These are phyloP conservation scores for Leucosporidium yakuticum DNA, from an alignment of 768 basidiomycete species.

Conservation along the genomic window DNA sequence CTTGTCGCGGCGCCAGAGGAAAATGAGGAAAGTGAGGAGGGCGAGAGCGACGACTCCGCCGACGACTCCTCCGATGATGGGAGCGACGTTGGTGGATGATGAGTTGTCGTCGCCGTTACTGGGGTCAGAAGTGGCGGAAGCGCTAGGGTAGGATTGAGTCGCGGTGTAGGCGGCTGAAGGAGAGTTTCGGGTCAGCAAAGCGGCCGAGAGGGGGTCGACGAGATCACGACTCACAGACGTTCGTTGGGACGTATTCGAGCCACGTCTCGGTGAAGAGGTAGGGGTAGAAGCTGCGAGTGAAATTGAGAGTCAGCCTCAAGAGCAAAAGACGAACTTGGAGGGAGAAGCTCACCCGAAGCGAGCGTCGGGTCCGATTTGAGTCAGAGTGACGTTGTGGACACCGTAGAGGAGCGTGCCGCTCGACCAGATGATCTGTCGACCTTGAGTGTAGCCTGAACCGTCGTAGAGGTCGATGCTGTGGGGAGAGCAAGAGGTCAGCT, in stretches of 20 bases:
- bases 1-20: slow-evolving; percentile 29
- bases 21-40: slow-evolving; percentile 28
- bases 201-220: not conserved
- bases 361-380: slow-evolving; percentile 24
- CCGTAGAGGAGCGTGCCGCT: slow-evolving; percentile 22
- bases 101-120: not conserved
- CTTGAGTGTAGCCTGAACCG: slow-evolving; percentile 16
- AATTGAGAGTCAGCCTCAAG: not conserved
- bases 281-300: slow-evolving; percentile 20
- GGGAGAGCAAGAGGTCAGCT: too few species aligned
- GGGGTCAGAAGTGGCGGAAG: not conserved
- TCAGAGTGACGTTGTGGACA: slow-evolving; percentile 20
- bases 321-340: not conserved
- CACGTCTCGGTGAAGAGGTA: slow-evolving; percentile 30
- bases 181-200: too few species aligned
- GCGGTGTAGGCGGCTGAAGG: slow-evolving; percentile 16
- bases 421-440: slow-evolving; percentile 14
- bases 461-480: slow-evolving; percentile 25
- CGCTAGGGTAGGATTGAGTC: slow-evolving; percentile 7
- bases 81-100: slow-evolving; percentile 1
- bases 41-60: slow-evolving; percentile 23
- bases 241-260: slow-evolving; percentile 16
- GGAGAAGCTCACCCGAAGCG: slow-evolving; percentile 27
- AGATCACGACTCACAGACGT: slow-evolving; percentile 13
- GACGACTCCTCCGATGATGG: slow-evolving; percentile 27